phyloP scores from a whole-genome alignment of 2,329 filamentous ascomycete genomes.

The Trichophyton verrucosum region DNA sequence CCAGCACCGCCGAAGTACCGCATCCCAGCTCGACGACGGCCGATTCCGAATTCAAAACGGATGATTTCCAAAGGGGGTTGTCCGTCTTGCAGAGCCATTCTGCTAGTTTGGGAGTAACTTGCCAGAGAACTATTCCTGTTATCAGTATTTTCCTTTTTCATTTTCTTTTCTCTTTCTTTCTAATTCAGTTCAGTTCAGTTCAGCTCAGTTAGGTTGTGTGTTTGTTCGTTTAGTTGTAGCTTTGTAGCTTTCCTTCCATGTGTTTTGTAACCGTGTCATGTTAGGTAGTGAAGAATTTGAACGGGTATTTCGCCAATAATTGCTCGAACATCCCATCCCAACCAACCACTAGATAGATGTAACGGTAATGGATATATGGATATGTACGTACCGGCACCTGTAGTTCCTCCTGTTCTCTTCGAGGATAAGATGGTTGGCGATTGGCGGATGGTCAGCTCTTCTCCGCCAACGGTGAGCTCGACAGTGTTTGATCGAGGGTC shows the following conservation, averaged over 20 bases:
- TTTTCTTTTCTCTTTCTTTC: no score
- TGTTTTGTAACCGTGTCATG: no score
- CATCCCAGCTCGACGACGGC: conserved; percentile 72
- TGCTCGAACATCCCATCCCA: not conserved
- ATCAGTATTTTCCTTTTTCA: not conserved
- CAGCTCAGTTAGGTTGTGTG: no score
- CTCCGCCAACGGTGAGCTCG: conserved; percentile 54
- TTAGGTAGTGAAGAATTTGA: no score
- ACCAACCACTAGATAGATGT: no score
- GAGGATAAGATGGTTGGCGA: conserved; percentile 73
- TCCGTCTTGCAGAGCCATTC: conserved; percentile 56
- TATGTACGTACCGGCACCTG: conserved; percentile 49
- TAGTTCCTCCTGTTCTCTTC: conserved; percentile 58
- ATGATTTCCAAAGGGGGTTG: conserved; percentile 50
- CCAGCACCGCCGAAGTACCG: conserved; percentile 71
- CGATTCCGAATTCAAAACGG: conserved; percentile 43
- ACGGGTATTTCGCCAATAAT: conserved; percentile 1
- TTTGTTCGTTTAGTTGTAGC: no score
- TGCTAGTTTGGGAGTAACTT: conserved; percentile 71
- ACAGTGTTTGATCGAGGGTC: conserved; percentile 55
- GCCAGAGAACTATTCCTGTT: conserved; percentile 61
- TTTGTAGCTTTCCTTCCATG: no score
- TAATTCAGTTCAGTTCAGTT: no score
- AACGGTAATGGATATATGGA: not conserved
- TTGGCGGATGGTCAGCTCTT: conserved; percentile 66